Percentiles rank a stretch among this genome's conserved stretches.
Evolutionary conservation across 345 rosid genomes (phyloP).

Genomic region (Arabis hirsuta): DNA sequence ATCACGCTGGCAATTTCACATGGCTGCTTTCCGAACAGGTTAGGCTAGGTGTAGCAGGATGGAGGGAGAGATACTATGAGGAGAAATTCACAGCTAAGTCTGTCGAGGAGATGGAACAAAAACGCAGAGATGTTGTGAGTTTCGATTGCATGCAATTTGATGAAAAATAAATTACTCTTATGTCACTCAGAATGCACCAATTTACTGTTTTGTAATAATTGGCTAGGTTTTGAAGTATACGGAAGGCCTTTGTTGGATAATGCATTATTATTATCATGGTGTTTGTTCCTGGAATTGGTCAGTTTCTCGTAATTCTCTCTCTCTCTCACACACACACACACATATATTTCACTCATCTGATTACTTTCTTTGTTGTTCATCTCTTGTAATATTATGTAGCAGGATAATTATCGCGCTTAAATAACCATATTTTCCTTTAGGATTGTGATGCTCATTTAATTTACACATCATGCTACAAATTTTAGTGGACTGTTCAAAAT

Average conservation of each 20-base stretch:
- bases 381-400: constrained; percentile 17
- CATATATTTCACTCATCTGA: not conserved
- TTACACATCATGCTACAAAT: not conserved
- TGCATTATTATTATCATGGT: constrained; percentile 96
- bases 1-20: constrained; percentile 12
- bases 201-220: constrained; percentile 25
- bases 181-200: constrained; percentile 14
- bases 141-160: constrained; percentile 21
- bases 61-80: constrained; percentile 95
- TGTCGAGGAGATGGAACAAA: constrained; percentile 68
- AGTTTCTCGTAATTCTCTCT: constrained; percentile 45
- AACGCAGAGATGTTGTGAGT: constrained; percentile 91
- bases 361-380: constrained; percentile 18
- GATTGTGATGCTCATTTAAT: constrained; percentile 16
- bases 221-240: constrained; percentile 75
- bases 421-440: constrained; percentile 7
- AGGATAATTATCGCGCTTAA: constrained; percentile 12
- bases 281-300: constrained; percentile 98
- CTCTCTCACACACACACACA: not conserved
- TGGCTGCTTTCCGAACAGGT: constrained; percentile 52
- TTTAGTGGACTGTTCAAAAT: constrained; percentile 12
- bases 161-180: not conserved
- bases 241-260: constrained; percentile 97
- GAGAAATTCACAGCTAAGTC: constrained; percentile 74
- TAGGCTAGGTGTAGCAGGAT: constrained; percentile 79